Evolutionary conservation across 2,329 filamentous ascomycete genomes (phyloP), one percentile per base, ranked within the genome.

Genomic region (Madurella mycetomatis): DNA sequence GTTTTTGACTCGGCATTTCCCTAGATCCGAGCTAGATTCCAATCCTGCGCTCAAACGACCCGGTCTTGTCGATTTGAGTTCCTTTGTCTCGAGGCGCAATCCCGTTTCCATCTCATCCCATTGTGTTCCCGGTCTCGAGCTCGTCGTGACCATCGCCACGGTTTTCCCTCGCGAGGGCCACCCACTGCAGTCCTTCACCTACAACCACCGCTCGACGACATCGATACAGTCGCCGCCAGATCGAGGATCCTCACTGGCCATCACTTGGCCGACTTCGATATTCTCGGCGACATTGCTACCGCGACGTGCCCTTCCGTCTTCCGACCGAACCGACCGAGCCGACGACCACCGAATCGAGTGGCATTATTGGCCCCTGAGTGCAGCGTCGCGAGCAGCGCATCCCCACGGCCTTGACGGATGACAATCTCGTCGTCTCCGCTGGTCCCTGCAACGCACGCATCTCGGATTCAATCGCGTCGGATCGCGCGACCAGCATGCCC

Each of bases 401-500:
- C 48, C 42, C 43, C 16, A 43, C 50, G 41, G 41, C 39, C 44
- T 39, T 44, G 42, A 55, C 62, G 63, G 54, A 64, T 64, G 63
- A 64, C 56, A 55, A 51, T 53, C 55, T 51, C 51, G 49, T 42
- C 51, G 44, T 56, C 39, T 17, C 44, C 53, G 39, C 54, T 56
- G 54, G 54, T 55, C 47, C 32, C 49, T 40, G 42, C 57, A 34
- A 53, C 51, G 19, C 43, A 41, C 45, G 16, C 55, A 32, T 19
- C 56, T 44, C 51, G 41, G 40, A 46, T 44, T 60, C 57, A 54
- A 60, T 60, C 59, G 60, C 74, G 70, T 76, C 70, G 65, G 66
- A 62, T 65, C 70, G 70, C 72, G 74, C 78, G 76, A 58, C 73
- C 78, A 80, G 80, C 78, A 84, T 84, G 81, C 77, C 73, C 73